Conservation (phyloP, 352 stramenopile genomes). For the Pythium monospermum region DNA sequence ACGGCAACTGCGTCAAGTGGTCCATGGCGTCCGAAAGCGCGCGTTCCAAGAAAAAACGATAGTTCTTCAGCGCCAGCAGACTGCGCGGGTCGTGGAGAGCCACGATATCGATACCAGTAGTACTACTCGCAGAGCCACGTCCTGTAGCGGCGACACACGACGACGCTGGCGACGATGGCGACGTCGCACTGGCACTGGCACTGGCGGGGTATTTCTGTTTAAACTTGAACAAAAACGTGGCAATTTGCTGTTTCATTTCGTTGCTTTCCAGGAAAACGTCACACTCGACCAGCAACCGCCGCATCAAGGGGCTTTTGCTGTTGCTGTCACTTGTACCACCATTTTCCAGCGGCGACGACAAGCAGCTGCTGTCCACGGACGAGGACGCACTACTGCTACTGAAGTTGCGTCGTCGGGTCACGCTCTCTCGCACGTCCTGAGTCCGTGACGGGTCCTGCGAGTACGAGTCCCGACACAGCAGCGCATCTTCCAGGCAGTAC, state of each 20-base stretch:
- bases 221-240: constrained; percentile 41
- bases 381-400: constrained; percentile 24
- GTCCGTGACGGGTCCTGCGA: constrained; percentile 28
- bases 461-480: constrained; percentile 74
- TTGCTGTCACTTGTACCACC: constrained; percentile 12
- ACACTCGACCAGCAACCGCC: constrained; percentile 35
- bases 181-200: background rate
- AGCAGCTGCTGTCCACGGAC: no score
- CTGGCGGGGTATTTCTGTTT: constrained; percentile 41
- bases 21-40: constrained; percentile 48
- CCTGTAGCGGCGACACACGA: constrained; percentile 12
- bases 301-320: constrained; percentile 26
- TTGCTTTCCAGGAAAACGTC: constrained; percentile 41
- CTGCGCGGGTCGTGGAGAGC: constrained; percentile 49
- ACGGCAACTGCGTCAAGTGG: constrained; percentile 24
- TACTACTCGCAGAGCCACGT: no score
- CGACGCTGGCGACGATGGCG: constrained; percentile 7
- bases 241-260: constrained; percentile 37
- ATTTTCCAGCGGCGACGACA: constrained; percentile 27
- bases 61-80: constrained; percentile 61
- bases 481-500: constrained; percentile 70
- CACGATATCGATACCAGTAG: no score
- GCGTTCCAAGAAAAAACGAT: constrained; percentile 69
- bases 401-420: constrained; percentile 44
- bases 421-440: constrained; percentile 50